Evolutionary conservation across 306 rosid species (phyloP), one percentile per base, ranked within the genome.

Genomic region (Quercus alba): DNA sequence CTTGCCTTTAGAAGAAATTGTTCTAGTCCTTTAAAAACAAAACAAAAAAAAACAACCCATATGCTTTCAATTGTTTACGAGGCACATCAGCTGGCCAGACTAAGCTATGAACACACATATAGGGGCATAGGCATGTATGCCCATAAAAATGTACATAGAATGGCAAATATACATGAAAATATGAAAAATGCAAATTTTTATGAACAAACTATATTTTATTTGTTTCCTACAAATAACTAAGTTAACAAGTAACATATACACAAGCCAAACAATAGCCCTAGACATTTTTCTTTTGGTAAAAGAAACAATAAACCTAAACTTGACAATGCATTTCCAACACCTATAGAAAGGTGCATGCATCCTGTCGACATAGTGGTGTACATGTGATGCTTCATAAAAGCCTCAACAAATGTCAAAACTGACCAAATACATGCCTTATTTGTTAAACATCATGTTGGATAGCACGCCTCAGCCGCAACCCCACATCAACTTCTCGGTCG

Each of bases 401-500:
- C 85, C 63, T 82, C 54, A 52, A 19, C 38, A 19, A 11, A 31
- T 74, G 71, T 54, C 26, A 83, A 67, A 75, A 70, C 79, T 72
- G 30, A 70, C 70, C 21, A 46, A 20, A 17, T 4, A 20, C 61
- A 33, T 20, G 15, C 59, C 64, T 11, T 5, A 28, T 18, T 49
- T 1, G 68, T 75, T 62, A 73, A 12, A 72, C 61, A 1, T 62
- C 89, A 30, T 84, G 84, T 77, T 57, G 89, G 80, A 84, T 83
- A 75, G 75, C 81, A 55, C 28, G 97, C 86, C 99, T 88, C 75
- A 80, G 81, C 75, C 92, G 89, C 51, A 91, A 84, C 67, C 98
- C 97, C 67, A 85, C 77, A 75, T 91, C 93, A n/a, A 72, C 95
- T 58, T 85, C 98, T 4, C n/a, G 87, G 58, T 86, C 93, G 12